Base-by-base conservation (phyloP, 768 basidiomycete species). In the Trametes maxima region DNA sequence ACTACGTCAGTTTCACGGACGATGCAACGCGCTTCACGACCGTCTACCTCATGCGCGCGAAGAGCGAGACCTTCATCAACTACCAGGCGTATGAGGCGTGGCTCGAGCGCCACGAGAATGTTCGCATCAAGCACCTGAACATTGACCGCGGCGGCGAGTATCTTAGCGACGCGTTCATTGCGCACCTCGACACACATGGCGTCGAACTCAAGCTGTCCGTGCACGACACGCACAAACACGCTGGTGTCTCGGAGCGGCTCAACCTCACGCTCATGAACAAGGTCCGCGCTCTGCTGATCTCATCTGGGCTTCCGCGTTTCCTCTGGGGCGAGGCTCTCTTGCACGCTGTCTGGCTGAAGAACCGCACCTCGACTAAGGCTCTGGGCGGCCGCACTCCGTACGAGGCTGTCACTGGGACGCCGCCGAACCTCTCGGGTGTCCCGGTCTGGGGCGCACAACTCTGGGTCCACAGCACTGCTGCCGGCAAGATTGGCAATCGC, bases 111-210 rank as follows among this genome's bases (percentile, higher is more conserved):
- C 79, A 82, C 33, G 59, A 63, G 0, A 68, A 65, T 6, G 57
- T 57, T 0, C 17, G 42, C 1, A 67, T 80, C 57, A 76, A 78
- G 54, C 28, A 50, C 8, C 63, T 83, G 2, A 77, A 74, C 42
- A 76, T 74, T 0, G 80, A 84, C 69, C 63, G 67, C n/a, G 79
- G 82, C 1, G 77, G 79, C 2, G 76, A 64, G 42, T 64, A 39
- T 53, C 25, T 8, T 17, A 22, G 36, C 25, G 11, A 25, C 24
- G 55, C 57, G 33, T 57, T 62, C 49, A 17, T 10, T 2, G 24
- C 28, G 10, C 42, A 57, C 45, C 49, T 54, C 51, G 64, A 0
- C 16, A 11, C 28, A 17, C 24, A 39, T 12, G 59, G 59, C 19
- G 54, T 25, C 8, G 8, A 39, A 13, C 43, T 28, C 22, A 43